Evolutionary conservation across 2,329 filamentous ascomycete genomes (phyloP).

Genomic region (Alternaria panax): DNA sequence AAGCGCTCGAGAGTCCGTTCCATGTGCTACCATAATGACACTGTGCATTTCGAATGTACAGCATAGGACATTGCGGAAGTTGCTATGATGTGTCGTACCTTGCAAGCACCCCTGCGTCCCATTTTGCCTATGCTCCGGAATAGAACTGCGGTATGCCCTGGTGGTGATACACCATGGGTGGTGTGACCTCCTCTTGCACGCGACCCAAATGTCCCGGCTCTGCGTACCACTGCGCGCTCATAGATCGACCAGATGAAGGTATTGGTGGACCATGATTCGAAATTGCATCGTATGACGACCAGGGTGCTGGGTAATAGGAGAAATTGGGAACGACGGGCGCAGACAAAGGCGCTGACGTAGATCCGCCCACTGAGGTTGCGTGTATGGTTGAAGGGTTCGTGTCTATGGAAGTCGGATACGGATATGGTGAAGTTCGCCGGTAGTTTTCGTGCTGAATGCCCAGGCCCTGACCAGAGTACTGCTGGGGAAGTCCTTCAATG

Average conservation of each 20-base stretch:
- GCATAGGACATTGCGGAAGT: background rate
- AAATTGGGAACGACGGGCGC: conserved; percentile 44
- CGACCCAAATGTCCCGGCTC: conserved; percentile 43
- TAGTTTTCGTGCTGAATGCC: conserved; percentile 44
- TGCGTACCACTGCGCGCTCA: conserved; percentile 47
- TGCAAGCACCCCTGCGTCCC: background rate
- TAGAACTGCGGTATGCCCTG: conserved; percentile 41
- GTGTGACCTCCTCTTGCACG: conserved; percentile 46
- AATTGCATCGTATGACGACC: conserved; percentile 40
- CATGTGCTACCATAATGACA: background rate
- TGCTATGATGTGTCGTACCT: background rate
- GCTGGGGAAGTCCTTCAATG: conserved; percentile 47
- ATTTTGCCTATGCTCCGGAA: conserved; percentile 29
- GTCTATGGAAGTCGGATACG: conserved; percentile 44
- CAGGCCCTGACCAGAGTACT: conserved; percentile 41
- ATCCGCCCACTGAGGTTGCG: conserved; percentile 34
- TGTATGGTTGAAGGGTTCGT: conserved; percentile 38
- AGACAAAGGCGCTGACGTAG: conserved; percentile 42
- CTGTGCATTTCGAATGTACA: background rate
- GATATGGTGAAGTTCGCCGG: conserved; percentile 44
- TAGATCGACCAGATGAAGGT: conserved; percentile 40
- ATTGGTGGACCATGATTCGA: conserved; percentile 37
- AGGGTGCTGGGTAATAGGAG: conserved; percentile 41
- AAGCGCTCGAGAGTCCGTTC: background rate
- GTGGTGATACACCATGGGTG: conserved; percentile 39